These are phyloP conservation scores for Podaxis sp. DNA, from an alignment of 768 basidiomycete genomes.

Conservation along the genomic window DNA sequence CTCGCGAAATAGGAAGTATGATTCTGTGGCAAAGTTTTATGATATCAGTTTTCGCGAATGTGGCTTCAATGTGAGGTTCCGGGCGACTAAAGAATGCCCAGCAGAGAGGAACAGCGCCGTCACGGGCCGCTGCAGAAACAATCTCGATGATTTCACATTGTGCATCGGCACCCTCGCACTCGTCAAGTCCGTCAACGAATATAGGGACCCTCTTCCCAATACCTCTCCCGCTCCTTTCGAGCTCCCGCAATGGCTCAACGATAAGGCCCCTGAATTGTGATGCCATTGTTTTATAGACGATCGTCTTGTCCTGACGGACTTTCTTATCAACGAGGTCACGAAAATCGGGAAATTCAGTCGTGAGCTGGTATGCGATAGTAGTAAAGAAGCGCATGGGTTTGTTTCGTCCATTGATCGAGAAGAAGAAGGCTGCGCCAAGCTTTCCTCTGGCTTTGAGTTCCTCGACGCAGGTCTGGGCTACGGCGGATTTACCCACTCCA, in stretches of 20 bases:
- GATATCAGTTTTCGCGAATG: background rate
- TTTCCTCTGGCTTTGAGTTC: background rate
- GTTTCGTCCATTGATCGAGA: background rate
- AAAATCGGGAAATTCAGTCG: background rate
- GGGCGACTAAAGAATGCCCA: constrained; percentile 9
- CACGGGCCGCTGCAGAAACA: background rate
- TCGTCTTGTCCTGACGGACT: background rate
- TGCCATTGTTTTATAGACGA: background rate
- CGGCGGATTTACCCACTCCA: constrained; percentile 2
- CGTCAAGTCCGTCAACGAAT: background rate
- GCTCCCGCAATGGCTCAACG: background rate
- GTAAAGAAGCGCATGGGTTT: background rate
- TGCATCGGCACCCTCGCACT: background rate
- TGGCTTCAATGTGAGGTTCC: constrained; percentile 1
- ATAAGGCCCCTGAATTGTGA: background rate
- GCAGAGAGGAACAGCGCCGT: background rate
- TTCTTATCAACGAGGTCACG: background rate
- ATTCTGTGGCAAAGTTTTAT: background rate
- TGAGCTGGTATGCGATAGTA: constrained; percentile 13
- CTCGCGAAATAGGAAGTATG: background rate
- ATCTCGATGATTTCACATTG: background rate
- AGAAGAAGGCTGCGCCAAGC: constrained; percentile 11
- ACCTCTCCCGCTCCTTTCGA: background rate
- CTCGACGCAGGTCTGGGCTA: constrained; percentile 8
- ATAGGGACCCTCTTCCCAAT: background rate